A percentile compares a stretch with the other conserved stretches of the same genome.
Conservation (phyloP, 352 stramenopile species). For the Globisporangium spinosum region DNA sequence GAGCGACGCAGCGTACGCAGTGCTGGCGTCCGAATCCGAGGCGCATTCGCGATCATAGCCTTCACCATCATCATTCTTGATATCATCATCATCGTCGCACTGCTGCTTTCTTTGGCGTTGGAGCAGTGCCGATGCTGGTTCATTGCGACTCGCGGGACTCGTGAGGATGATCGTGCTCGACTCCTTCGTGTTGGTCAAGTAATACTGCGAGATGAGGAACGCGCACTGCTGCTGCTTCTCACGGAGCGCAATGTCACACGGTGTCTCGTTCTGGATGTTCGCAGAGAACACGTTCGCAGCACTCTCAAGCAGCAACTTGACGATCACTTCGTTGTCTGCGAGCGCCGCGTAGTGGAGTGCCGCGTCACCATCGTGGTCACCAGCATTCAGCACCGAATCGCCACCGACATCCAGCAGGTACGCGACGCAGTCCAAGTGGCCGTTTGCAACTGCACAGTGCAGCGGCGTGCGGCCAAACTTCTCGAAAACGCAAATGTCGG, state of each 20-base stretch:
- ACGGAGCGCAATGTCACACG: conserved; percentile 57
- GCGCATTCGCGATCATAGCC: conserved; percentile 15
- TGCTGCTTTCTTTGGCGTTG: conserved; percentile 20
- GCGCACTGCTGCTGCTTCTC: conserved; percentile 47
- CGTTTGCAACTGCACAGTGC: conserved; percentile 64
- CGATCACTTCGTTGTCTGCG: conserved; percentile 55
- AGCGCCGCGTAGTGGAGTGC: conserved; percentile 69
- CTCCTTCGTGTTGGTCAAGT: conserved; percentile 35
- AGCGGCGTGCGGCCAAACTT: conserved; percentile 77
- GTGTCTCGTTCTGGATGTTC: conserved; percentile 61
- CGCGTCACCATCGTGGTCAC: conserved; percentile 72
- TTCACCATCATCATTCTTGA: conserved; percentile 23
- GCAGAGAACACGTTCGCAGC: conserved; percentile 59
- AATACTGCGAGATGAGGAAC: conserved; percentile 57
- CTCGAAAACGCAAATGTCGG: conserved; percentile 80
- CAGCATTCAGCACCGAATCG: conserved; percentile 76
- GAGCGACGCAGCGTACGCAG: conserved; percentile 1
- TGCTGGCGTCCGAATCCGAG: conserved; percentile 16
- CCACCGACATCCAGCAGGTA: conserved; percentile 84
- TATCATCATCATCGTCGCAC: conserved; percentile 15
- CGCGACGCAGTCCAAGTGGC: conserved; percentile 61
- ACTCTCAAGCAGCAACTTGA: conserved; percentile 73
- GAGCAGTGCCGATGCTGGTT: conserved; percentile 44
- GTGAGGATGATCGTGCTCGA: background rate
- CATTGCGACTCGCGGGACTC: conserved; percentile 36